These are phyloP conservation scores for Tolypocladium tundrense DNA, from an alignment of 2,329 filamentous ascomycete genomes.

Conservation along the genomic window DNA sequence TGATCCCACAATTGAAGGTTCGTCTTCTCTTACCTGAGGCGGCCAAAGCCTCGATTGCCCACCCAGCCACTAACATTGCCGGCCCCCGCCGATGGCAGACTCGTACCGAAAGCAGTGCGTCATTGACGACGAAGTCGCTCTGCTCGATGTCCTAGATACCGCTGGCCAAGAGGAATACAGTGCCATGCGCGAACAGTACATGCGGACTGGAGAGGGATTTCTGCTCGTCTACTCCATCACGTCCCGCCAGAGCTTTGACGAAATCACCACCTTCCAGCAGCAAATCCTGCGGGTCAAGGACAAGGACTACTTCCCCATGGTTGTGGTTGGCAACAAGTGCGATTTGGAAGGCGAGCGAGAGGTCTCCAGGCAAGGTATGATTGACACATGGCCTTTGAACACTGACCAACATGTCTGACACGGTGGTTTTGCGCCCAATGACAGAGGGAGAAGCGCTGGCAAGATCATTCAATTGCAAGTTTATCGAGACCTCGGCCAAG, in stretches of 20 bases:
- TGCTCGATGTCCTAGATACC: constrained; percentile 96
- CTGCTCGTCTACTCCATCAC: constrained; percentile 97
- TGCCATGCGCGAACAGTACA: constrained; percentile 99
- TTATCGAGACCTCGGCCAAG: constrained; percentile 98
- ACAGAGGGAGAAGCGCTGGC: constrained; percentile 85
- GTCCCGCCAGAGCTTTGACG: constrained; percentile 92
- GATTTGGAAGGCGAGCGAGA: constrained; percentile 90
- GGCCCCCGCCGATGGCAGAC: constrained; percentile 44
- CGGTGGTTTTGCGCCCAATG: constrained; percentile 1
- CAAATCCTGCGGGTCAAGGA: constrained; percentile 98
- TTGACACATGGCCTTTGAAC: not conserved
- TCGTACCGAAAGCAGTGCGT: constrained; percentile 99
- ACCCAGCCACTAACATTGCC: constrained; percentile 2
- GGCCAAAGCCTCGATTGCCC: not conserved
- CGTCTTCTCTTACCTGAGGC: constrained; percentile 16
- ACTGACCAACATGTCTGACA: not conserved
- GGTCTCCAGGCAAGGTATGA: constrained; percentile 80
- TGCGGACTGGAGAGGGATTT: constrained; percentile 97
- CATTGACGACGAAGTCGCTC: constrained; percentile 94
- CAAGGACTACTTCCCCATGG: constrained; percentile 99
- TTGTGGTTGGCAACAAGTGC: constrained; percentile 98
- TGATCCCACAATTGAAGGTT: constrained; percentile 98
- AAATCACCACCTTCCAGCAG: constrained; percentile 97
- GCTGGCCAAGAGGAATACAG: constrained; percentile 99
- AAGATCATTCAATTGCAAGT: constrained; percentile 85